A percentile compares a stretch with the other conserved stretches of the same genome.
Conservation (phyloP, 139 green algal species). For the Cymbomonas tetramitiformis region DNA sequence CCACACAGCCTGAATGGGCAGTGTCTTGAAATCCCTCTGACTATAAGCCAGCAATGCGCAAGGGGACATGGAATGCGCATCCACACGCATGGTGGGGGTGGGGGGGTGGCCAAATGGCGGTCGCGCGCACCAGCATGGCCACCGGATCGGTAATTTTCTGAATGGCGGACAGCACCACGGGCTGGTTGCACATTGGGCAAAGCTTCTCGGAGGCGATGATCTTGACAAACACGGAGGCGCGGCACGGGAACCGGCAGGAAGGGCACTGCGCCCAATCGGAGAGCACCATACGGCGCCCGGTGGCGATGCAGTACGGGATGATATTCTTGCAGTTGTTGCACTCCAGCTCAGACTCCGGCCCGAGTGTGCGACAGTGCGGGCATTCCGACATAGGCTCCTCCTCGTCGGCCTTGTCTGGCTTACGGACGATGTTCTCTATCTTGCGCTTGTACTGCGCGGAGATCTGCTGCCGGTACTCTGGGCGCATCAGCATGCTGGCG, state of each 20-base stretch:
- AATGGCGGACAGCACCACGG: background rate
- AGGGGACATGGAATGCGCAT: too few species aligned
- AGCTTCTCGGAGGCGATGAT: constrained; percentile 28
- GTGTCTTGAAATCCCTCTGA: too few species aligned
- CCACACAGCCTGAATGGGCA: too few species aligned
- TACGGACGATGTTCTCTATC: constrained; percentile 63
- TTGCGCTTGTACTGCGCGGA: constrained; percentile 57
- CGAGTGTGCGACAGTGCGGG: constrained; percentile 43
- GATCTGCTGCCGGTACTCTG: constrained; percentile 45
- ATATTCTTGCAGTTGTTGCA: constrained; percentile 11
- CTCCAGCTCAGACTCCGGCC: constrained; percentile 28
- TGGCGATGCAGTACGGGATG: constrained; percentile 43
- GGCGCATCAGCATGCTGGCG: constrained; percentile 54
- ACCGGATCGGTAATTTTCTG: background rate
- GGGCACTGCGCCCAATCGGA: constrained; percentile 54
- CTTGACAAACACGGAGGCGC: constrained; percentile 29
- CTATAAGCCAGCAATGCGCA: too few species aligned
- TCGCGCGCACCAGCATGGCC: background rate
- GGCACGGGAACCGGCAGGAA: constrained; percentile 43
- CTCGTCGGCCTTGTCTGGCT: constrained; percentile 44
- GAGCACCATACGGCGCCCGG: constrained; percentile 45
- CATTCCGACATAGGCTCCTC: constrained; percentile 42
- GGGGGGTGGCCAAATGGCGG: too few species aligned
- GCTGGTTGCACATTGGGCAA: constrained; percentile 17
- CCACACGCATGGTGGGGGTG: too few species aligned